Evolutionary conservation across 352 stramenopile genomes (phyloP).

Genomic region (Phytophthora sansomeana): DNA sequence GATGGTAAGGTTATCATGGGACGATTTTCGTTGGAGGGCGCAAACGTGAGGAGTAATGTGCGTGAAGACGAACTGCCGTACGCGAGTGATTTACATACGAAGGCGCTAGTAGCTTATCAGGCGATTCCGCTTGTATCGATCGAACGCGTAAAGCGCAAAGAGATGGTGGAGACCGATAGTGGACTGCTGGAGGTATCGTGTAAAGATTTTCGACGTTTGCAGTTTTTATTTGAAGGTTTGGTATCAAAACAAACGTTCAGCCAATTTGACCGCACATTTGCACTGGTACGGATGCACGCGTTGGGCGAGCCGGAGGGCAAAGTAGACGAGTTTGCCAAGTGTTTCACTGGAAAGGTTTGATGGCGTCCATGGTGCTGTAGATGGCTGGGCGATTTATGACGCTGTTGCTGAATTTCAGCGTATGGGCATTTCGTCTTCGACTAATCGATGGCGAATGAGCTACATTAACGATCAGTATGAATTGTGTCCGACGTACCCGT

Average conservation of each 20-base stretch:
- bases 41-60: conserved; percentile 34
- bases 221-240: conserved; percentile 79
- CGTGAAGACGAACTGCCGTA: conserved; percentile 58
- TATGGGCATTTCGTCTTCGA: conserved; percentile 63
- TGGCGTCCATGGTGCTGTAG: conserved; percentile 35
- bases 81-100: conserved; percentile 48
- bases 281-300: conserved; percentile 67
- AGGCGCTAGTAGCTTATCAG: conserved; percentile 64
- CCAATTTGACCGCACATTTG: conserved; percentile 73
- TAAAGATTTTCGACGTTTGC: conserved; percentile 84
- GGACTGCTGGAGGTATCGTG: conserved; percentile 76
- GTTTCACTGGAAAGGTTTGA: conserved; percentile 66
- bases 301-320: conserved; percentile 59
- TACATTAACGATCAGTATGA: conserved; percentile 72
- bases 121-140: conserved; percentile 76
- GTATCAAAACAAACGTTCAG: conserved; percentile 84
- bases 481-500: conserved; percentile 83
- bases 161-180: conserved; percentile 78
- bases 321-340: conserved; percentile 71
- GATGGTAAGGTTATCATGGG: conserved; percentile 14
- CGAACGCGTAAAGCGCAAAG: conserved; percentile 78
- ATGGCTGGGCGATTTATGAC: conserved; percentile 81
- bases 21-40: conserved; percentile 31
- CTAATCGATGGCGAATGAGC: conserved; percentile 76
- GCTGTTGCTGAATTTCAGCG: conserved; percentile 72